A percentile compares a stretch with the other conserved stretches of the same genome.
phyloP scores from a whole-genome alignment of 2,329 filamentous ascomycete genomes.

The Orbilia quercus region DNA sequence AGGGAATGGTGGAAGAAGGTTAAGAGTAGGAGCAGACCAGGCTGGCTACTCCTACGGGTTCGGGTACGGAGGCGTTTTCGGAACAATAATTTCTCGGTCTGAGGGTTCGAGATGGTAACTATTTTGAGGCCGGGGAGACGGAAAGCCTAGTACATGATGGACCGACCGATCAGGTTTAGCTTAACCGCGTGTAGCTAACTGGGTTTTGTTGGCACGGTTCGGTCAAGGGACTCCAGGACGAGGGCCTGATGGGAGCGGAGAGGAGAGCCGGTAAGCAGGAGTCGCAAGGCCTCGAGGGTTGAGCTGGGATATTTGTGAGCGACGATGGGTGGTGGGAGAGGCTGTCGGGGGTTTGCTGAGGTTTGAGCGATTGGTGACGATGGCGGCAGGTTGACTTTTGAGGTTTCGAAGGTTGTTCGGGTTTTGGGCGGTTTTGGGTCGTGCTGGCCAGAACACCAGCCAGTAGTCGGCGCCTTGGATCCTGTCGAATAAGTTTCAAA shows the following conservation, averaged over 20 bases:
- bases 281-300: conserved; percentile 5
- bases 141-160: conserved; percentile 50
- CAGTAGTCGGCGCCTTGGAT: conserved; percentile 23
- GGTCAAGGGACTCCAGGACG: conserved; percentile 15
- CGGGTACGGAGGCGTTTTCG: neutral
- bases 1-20: conserved; percentile 32
- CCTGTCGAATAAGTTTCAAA: conserved; percentile 8
- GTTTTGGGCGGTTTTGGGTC: conserved; percentile 21
- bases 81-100: neutral
- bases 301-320: conserved; percentile 1
- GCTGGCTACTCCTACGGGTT: conserved; percentile 46
- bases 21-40: conserved; percentile 34
- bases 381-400: neutral
- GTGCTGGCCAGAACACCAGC: conserved; percentile 10
- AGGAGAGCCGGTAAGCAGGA: neutral
- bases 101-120: conserved; percentile 33
- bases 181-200: conserved; percentile 47
- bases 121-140: conserved; percentile 44
- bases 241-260: conserved; percentile 17
- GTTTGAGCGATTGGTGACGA: conserved; percentile 30
- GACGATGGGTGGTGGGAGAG: conserved; percentile 13
- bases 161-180: conserved; percentile 46
- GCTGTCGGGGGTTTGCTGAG: conserved; percentile 24
- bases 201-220: conserved; percentile 22
- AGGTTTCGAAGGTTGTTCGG: conserved; percentile 11